Conservation (phyloP, 345 rosid species). For the Melastoma malabathricum region DNA sequence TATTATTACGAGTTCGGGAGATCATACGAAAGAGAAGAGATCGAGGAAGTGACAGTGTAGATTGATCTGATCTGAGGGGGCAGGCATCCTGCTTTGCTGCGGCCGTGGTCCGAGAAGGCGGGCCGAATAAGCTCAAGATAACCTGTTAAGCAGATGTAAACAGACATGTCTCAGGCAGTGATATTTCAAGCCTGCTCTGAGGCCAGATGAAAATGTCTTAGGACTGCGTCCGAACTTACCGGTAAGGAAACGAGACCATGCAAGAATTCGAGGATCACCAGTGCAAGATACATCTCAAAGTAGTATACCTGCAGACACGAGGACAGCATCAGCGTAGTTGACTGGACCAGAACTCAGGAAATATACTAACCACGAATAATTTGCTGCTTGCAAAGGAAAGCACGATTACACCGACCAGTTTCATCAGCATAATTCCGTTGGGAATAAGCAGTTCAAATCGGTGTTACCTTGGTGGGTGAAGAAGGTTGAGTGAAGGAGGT, state of each 20-base stretch:
- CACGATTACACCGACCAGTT: slow-evolving; percentile 80
- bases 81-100: neutral
- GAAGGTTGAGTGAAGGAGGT: neutral
- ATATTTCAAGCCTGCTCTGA: neutral
- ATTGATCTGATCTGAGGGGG: no score
- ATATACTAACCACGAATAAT: slow-evolving; percentile 61
- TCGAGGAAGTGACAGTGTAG: no score
- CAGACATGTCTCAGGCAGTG: neutral
- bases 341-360: slow-evolving; percentile 7
- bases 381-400: slow-evolving; percentile 81
- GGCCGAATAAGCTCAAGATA: slow-evolving; percentile 2
- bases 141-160: neutral
- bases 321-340: neutral
- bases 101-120: neutral
- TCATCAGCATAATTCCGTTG: slow-evolving; percentile 93
- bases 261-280: slow-evolving; percentile 77
- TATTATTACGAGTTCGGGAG: no score
- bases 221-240: slow-evolving; percentile 30
- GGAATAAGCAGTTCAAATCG: neutral
- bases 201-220: neutral
- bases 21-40: no score
- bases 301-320: slow-evolving; percentile 66
- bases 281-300: slow-evolving; percentile 86
- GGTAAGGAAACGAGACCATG: slow-evolving; percentile 91
- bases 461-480: neutral